Evolutionary conservation across 2,329 filamentous ascomycete species (phyloP), one percentile per base, ranked within the genome.

Genomic region (Apiospora aurea): DNA sequence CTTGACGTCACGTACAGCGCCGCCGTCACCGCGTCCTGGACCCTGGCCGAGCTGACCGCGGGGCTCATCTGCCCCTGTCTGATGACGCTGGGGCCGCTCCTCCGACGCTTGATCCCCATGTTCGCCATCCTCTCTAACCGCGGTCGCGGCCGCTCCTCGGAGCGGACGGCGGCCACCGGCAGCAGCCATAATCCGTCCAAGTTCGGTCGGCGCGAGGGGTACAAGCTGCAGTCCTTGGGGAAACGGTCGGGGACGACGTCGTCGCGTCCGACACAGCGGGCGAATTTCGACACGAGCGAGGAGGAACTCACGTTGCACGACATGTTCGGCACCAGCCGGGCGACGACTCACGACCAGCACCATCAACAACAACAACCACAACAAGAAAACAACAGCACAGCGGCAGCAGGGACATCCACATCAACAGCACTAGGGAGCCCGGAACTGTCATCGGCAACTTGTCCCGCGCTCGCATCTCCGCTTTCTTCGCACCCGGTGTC

Each of bases 41-140:
- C 68, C 68, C 2, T 69, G 34, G 68, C 68, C 47, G 68, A 69
- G 38, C 14, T 47, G 16, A 53, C 68, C n/a, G 47, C 47, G 2
- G 47, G 68, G 14, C 18, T 57, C 46, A 57, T 57, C 34, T 69
- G 68, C 68, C 68, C 68, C 46, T 51, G 46, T 4, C 68, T 69
- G 18, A 69, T 69, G 68, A 69, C 68, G 34, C 47, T 69, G 47
- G 18, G 68, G 34, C 68, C 68, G 14, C n/a, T 69, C 4, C 34
- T 69, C 29, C 46, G 47, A 0, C 68, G 46, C 34, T 18, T 69
- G 10, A n/a, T n/a, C 18, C 68, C 68, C 47, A 43, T 21, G 26
- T 34, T 64, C 18, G 57, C 34, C 34, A 38, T 34, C 18, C 34
- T 64, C 34, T 64, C 57, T 5, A 38, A 38, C 5, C 34, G 34